Evolutionary conservation across 2,329 filamentous ascomycete genomes (phyloP).

Genomic region (Apiospora marii): DNA sequence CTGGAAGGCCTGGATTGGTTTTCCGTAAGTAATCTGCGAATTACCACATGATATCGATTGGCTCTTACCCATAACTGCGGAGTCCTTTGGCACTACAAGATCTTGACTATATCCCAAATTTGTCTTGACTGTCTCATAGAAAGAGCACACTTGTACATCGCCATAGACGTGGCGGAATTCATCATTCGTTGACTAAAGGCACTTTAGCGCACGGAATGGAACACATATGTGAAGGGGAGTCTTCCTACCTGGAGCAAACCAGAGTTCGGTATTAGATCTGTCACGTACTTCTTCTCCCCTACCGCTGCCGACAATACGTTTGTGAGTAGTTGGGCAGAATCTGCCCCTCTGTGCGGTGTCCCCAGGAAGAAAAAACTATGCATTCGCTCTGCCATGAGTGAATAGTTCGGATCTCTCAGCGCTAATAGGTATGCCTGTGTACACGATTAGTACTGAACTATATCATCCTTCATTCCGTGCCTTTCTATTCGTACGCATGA

Average conservation of each 20-base stretch:
- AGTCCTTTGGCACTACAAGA: conserved; percentile 44
- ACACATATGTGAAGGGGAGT: too few species aligned
- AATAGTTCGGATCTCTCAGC: conserved; percentile 30
- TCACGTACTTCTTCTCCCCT: too few species aligned
- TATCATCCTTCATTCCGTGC: too few species aligned
- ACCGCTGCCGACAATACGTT: too few species aligned
- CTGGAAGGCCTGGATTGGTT: conserved; percentile 25
- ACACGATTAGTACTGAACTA: too few species aligned
- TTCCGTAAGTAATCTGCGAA: too few species aligned
- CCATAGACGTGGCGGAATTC: conserved; percentile 39
- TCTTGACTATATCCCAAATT: conserved; percentile 33
- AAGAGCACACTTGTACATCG: conserved; percentile 43
- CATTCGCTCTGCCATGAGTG: conserved; percentile 30
- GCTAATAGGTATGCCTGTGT: conserved; percentile 36
- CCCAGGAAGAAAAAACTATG: conserved; percentile 45
- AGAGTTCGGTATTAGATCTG: too few species aligned
- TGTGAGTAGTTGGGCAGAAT: conserved; percentile 33
- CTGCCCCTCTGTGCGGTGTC: conserved; percentile 45
- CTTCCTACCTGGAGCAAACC: too few species aligned
- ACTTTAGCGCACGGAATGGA: too few species aligned
- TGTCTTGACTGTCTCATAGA: conserved; percentile 44
- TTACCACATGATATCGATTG: too few species aligned
- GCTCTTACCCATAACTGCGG: conserved; percentile 37
- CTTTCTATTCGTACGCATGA: too few species aligned
- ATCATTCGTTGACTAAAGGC: conserved; percentile 41